These are phyloP conservation scores for Podospora conica DNA, from an alignment of 495 filamentous ascomycete genomes.

Conservation along the genomic window DNA sequence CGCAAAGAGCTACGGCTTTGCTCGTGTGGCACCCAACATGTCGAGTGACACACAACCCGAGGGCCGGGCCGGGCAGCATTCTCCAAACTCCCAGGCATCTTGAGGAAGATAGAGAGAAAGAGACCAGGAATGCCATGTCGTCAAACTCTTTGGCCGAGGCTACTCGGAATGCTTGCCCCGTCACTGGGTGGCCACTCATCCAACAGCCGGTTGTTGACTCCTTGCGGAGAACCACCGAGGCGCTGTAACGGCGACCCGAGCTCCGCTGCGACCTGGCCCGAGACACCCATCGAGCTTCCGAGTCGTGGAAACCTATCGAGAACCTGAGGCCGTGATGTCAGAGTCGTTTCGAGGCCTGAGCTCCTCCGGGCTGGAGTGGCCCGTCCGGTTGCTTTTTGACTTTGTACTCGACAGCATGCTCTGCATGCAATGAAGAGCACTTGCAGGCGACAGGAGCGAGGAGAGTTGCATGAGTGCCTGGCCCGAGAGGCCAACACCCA, in stretches of 20 bases:
- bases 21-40: background rate
- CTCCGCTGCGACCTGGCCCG: background rate
- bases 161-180: background rate
- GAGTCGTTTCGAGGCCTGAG: conserved; percentile 1
- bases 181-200: background rate
- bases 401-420: background rate
- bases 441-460: background rate
- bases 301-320: background rate
- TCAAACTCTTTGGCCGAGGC: background rate
- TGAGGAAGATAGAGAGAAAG: background rate
- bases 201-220: background rate
- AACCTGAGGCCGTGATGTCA: conserved; percentile 2
- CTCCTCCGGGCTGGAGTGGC: background rate
- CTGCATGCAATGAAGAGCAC: conserved; percentile 2
- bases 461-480: conserved; percentile 2
- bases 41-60: background rate
- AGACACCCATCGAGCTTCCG: background rate
- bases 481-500: conserved; percentile 5
- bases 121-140: background rate
- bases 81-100: no score
- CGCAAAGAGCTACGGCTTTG: background rate
- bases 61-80: background rate
- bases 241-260: background rate
- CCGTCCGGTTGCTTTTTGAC: no score
- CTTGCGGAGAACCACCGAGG: background rate